These are phyloP conservation scores for Colletotrichum cuscutae DNA, from an alignment of 2,329 filamentous ascomycete species.

Conservation along the genomic window DNA sequence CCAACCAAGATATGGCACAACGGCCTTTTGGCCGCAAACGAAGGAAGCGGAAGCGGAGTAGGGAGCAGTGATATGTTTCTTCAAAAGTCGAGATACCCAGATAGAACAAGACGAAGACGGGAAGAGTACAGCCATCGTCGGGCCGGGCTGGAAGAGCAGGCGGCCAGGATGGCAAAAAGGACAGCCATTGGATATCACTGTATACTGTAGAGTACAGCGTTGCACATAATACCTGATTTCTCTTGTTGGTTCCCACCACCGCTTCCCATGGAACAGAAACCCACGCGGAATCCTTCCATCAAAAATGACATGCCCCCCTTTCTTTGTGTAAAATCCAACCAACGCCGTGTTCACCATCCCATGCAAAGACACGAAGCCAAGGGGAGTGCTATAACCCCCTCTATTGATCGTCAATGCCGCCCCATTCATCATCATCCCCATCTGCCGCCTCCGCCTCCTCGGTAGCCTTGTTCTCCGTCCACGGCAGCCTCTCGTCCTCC, in stretches of 20 bases:
- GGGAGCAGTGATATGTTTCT: slow-evolving; percentile 10
- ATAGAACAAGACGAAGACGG: slow-evolving; percentile 29
- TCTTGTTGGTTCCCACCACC: background rate
- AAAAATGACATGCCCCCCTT: slow-evolving; percentile 4
- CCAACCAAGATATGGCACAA: background rate
- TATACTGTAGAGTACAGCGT: slow-evolving; percentile 24
- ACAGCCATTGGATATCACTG: slow-evolving; percentile 30
- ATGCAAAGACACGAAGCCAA: slow-evolving; percentile 23
- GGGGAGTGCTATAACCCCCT: background rate
- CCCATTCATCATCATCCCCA: slow-evolving; percentile 47
- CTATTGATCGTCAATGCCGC: slow-evolving; percentile 34
- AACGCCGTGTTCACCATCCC: slow-evolving; percentile 32
- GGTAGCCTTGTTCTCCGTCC: slow-evolving; percentile 59
- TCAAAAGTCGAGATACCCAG: slow-evolving; percentile 34
- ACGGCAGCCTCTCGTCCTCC: slow-evolving; percentile 77
- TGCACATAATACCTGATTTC: slow-evolving; percentile 16
- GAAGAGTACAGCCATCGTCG: slow-evolving; percentile 10
- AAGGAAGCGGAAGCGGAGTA: background rate
- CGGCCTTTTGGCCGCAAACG: background rate
- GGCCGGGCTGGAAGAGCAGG: background rate
- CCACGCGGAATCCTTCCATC: background rate
- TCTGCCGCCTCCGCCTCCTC: slow-evolving; percentile 45
- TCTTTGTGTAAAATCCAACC: background rate
- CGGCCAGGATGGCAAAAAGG: slow-evolving; percentile 4
- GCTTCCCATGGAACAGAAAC: background rate